A percentile compares a stretch with the other conserved stretches of the same genome.
These are phyloP conservation scores for Globisporangium takayamanum DNA, from an alignment of 352 stramenopile species.

Conservation along the genomic window DNA sequence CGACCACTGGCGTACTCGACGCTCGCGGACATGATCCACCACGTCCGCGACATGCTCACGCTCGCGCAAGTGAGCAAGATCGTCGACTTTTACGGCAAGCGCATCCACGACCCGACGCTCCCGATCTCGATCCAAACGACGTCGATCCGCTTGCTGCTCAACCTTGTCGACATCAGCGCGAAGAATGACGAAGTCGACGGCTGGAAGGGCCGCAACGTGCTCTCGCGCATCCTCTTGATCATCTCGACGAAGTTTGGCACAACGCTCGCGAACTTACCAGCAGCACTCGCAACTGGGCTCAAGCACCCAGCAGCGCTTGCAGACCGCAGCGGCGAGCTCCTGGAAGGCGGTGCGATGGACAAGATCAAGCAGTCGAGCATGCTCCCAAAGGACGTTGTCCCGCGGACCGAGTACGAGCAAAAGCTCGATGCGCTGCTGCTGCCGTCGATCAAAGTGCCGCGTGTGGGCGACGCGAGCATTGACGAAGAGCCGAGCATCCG, in stretches of 20 bases:
- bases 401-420: slow-evolving; percentile 64
- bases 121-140: slow-evolving; percentile 96
- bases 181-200: slow-evolving; percentile 91
- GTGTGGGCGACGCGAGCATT: slow-evolving; percentile 39
- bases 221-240: slow-evolving; percentile 89
- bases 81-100: slow-evolving; percentile 90
- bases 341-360: slow-evolving; percentile 83
- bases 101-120: slow-evolving; percentile 90
- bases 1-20: slow-evolving; percentile 95
- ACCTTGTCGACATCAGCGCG: slow-evolving; percentile 96
- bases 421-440: slow-evolving; percentile 63
- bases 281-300: slow-evolving; percentile 52
- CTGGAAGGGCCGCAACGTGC: slow-evolving; percentile 85
- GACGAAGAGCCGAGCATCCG: slow-evolving; percentile 79
- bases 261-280: slow-evolving; percentile 69
- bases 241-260: slow-evolving; percentile 94
- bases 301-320: slow-evolving; percentile 19
- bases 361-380: slow-evolving; percentile 83
- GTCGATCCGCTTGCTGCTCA: slow-evolving; percentile 93
- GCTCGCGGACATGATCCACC: slow-evolving; percentile 96
- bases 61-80: slow-evolving; percentile 94
- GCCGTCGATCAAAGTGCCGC: slow-evolving; percentile 43
- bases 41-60: slow-evolving; percentile 93
- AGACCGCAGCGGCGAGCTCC: slow-evolving; percentile 48
- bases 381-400: slow-evolving; percentile 43